Base-by-base conservation (phyloP, 805 yeast species). In the Starmera amethionina region DNA sequence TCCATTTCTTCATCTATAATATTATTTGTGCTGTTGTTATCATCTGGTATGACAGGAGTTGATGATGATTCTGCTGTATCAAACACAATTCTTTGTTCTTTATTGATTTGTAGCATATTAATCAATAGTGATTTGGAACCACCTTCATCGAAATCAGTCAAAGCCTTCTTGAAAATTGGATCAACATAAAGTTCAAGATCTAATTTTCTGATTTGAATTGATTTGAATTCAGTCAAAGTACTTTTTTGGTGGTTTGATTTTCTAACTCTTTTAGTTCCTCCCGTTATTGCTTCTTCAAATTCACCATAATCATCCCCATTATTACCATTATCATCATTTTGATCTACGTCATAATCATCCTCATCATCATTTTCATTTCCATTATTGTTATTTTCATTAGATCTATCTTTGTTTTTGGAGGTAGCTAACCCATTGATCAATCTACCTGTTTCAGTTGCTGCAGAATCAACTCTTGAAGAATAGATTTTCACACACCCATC, bases 401-500 rank as follows among this genome's bases (percentile, higher is more conserved):
- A 47, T 19, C 35, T 37, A 10, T 42, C 38, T 11, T 34, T 14
- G 13, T 28, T 22, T 30, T 60, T 62, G 38, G 66, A 63, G 10
- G 69, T 67, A 2, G 88, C 79, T 42, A 85, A 61, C 3, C 95
- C 94, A 59, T 83, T 81, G 30, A 88, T 61, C 41, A 90, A 65
- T 50, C 79, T 77, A 2, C 95, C 94, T 0, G 96, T 88, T 52
- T 89, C 97, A 4, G 82, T 79, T 2, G 89, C 94, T 0, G 86
- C 95, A 0, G 95, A 82, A 52, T 89, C 97, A n/a, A 89, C 88
- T 51, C 97, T 74, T 12, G 94, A 83, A 8, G 89, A 77, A 56
- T 90, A 89, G 38, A 89, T 85, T 62, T 88, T 88, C 30, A 89
- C 90, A 66, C 97, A 89, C 1, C 97, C 97, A 52, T 89, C 96